A percentile compares a stretch with the other conserved stretches of the same genome.
phyloP scores from a whole-genome alignment of 108 stramenopile species.

The Bacterosira constricta region DNA sequence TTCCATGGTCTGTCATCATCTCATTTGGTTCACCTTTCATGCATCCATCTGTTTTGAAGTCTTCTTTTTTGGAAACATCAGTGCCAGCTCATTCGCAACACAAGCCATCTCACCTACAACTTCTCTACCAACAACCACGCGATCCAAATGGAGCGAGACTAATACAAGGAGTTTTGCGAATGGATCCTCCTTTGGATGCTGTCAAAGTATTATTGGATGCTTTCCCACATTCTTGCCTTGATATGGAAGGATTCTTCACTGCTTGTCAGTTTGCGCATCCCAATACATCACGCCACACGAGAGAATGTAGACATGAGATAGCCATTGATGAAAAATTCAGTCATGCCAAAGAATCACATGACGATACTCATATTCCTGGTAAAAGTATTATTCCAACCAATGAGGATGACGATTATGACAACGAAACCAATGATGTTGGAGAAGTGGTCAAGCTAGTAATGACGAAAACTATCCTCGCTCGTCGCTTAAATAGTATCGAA shows the following conservation, averaged over 20 bases:
- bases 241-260: constrained; percentile 56
- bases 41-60: neutral
- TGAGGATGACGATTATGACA: constrained; percentile 17
- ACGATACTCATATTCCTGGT: neutral
- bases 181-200: constrained; percentile 45
- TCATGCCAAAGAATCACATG: neutral
- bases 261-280: constrained; percentile 54
- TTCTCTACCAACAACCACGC: constrained; percentile 15
- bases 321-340: neutral
- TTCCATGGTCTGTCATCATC: constrained; percentile 35
- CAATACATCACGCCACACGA: constrained; percentile 22
- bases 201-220: constrained; percentile 40
- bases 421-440: constrained; percentile 33
- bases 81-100: too few species aligned
- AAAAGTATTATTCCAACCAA: neutral
- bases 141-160: constrained; percentile 31
- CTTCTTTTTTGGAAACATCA: neutral
- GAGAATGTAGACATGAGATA: neutral
- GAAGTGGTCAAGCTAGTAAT: constrained; percentile 49
- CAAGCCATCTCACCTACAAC: constrained; percentile 8
- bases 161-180: constrained; percentile 37
- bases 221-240: constrained; percentile 42
- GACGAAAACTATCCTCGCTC: constrained; percentile 36
- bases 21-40: constrained; percentile 19
- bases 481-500: constrained; percentile 37